Evolutionary conservation across 2,329 filamentous ascomycete genomes (phyloP).

Genomic region (Colletotrichum higginsianum): DNA sequence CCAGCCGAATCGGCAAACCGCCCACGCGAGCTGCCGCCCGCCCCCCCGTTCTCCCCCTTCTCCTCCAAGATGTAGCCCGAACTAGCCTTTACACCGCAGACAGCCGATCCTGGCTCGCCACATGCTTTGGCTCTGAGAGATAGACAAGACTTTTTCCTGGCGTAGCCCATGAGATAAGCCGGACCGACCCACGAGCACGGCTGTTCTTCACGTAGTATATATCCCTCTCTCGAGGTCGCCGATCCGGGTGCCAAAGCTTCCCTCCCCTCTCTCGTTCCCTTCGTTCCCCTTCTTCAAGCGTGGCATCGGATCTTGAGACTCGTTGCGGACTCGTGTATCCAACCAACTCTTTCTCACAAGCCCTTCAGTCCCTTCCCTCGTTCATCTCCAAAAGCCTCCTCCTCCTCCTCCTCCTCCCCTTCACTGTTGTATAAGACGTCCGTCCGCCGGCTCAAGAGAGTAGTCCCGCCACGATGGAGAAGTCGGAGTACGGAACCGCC

Average conservation of each 20-base stretch:
- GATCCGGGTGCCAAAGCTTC: slow-evolving; percentile 6
- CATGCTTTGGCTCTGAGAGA: slow-evolving; percentile 19
- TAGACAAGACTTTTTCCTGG: slow-evolving; percentile 31
- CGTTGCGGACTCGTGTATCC: slow-evolving; percentile 6
- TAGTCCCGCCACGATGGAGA: slow-evolving; percentile 32
- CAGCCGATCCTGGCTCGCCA: slow-evolving; percentile 33
- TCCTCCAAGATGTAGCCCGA: slow-evolving; percentile 1
- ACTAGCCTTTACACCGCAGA: slow-evolving; percentile 20
- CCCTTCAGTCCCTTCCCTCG: background rate
- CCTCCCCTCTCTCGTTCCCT: background rate
- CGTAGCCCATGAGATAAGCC: slow-evolving; percentile 8
- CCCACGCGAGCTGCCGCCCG: slow-evolving; percentile 16
- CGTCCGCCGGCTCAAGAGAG: background rate
- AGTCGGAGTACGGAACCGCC: slow-evolving; percentile 36
- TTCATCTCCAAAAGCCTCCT: background rate
- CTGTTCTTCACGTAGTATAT: slow-evolving; percentile 28
- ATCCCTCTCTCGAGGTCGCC: slow-evolving; percentile 13
- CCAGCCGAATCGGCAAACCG: background rate
- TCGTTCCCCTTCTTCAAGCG: slow-evolving; percentile 17
- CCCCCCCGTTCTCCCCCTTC: too few relatives aligned
- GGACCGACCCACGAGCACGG: slow-evolving; percentile 23
- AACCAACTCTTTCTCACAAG: background rate
- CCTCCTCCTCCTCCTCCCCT: background rate
- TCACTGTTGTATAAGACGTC: background rate
- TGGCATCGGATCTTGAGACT: slow-evolving; percentile 11